phyloP scores from a whole-genome alignment of 139 green algal species.

The Diplosphaera chodatii region DNA sequence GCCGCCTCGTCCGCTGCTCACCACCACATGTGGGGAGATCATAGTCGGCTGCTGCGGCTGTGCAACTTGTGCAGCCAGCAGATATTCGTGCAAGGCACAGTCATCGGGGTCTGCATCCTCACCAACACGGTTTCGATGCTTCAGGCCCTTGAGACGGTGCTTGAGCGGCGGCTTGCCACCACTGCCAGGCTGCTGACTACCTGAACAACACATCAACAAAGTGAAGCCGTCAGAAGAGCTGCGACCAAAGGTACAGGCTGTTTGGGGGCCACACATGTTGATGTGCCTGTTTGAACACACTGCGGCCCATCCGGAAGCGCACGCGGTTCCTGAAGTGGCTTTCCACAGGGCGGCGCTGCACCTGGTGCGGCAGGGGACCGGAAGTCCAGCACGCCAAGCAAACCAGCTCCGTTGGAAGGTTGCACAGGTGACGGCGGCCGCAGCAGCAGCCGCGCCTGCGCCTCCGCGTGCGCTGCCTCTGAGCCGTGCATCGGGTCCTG shows the following conservation, averaged over 20 bases:
- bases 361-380: background rate
- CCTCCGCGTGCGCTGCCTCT: background rate
- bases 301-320: too few species aligned
- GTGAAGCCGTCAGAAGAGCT: too few species aligned
- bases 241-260: too few species aligned
- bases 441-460: background rate
- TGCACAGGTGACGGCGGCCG: background rate
- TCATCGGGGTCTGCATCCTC: too few species aligned
- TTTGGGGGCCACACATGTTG: too few species aligned
- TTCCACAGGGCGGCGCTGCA: too few species aligned
- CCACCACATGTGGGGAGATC: background rate
- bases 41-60: too few species aligned
- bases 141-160: background rate
- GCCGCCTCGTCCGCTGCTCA: slow-evolving; percentile 6
- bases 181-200: background rate
- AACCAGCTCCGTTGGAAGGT: too few species aligned
- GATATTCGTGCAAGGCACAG: too few species aligned
- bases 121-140: background rate
- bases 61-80: too few species aligned
- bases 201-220: background rate
- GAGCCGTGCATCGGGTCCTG: background rate
- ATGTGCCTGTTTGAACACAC: too few species aligned
- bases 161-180: background rate
- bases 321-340: too few species aligned
- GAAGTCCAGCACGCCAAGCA: background rate